Conservation (phyloP, 2,329 filamentous ascomycete genomes). For the Massarina eburnea region DNA sequence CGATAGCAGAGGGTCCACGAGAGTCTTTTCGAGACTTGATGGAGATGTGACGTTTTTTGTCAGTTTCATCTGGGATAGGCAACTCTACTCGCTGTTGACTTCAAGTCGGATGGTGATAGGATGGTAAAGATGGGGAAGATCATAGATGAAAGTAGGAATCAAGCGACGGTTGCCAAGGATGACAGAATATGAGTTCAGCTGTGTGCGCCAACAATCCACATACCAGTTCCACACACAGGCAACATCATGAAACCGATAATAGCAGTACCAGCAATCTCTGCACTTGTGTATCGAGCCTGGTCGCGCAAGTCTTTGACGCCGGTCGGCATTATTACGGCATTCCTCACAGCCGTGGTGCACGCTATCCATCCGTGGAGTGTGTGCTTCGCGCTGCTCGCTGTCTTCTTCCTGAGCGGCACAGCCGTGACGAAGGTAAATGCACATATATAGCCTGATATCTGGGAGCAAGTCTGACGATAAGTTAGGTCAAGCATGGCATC, state of each 20-base stretch:
- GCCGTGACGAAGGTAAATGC: constrained; percentile 72
- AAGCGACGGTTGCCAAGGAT: background rate
- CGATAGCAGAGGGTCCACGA: too few species aligned
- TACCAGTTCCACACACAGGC: constrained; percentile 13
- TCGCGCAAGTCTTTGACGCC: constrained; percentile 69
- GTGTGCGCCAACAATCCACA: background rate
- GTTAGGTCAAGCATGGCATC: constrained; percentile 78
- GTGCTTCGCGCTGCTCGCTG: constrained; percentile 79
- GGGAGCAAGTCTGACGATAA: constrained; percentile 2
- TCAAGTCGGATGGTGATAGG: too few species aligned
- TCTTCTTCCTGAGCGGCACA: constrained; percentile 87
- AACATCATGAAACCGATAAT: constrained; percentile 32
- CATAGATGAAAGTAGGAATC: too few species aligned
- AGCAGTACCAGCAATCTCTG: constrained; percentile 37
- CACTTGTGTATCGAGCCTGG: constrained; percentile 44
- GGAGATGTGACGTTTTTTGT: too few species aligned
- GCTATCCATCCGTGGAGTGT: constrained; percentile 90
- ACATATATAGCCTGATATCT: background rate
- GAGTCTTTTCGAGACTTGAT: too few species aligned
- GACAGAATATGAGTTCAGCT: background rate
- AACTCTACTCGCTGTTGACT: too few species aligned
- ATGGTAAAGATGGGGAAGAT: too few species aligned
- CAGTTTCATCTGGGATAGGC: too few species aligned
- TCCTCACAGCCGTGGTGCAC: constrained; percentile 74
- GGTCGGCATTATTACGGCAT: constrained; percentile 70